A percentile compares a stretch with the other conserved stretches of the same genome.
These are phyloP conservation scores for Pythium folliculosum DNA, from an alignment of 352 stramenopile species.

Conservation along the genomic window DNA sequence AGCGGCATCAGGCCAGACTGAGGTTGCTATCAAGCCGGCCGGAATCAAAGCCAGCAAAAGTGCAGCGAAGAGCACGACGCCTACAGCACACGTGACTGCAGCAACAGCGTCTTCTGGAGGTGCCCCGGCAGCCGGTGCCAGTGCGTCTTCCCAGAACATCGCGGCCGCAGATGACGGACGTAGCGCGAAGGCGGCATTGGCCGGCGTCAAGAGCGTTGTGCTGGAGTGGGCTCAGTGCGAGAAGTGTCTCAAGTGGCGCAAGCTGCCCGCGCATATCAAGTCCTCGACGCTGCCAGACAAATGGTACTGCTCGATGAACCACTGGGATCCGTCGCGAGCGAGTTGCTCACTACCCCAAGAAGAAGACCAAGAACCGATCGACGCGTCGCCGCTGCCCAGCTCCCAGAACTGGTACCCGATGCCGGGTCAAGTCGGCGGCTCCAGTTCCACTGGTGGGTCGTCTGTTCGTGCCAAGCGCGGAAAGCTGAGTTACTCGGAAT, in stretches of 20 bases:
- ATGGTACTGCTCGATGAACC: constrained; percentile 97
- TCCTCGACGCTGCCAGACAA: constrained; percentile 92
- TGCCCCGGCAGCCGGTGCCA: background rate
- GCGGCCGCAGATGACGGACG: constrained; percentile 3
- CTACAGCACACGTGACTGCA: constrained; percentile 12
- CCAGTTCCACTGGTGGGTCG: constrained; percentile 12
- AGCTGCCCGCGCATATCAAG: constrained; percentile 91
- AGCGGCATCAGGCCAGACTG: background rate
- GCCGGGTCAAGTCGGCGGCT: constrained; percentile 41
- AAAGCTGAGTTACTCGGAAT: constrained; percentile 82
- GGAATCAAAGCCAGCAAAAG: constrained; percentile 21
- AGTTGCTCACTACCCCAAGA: constrained; percentile 77
- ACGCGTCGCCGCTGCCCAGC: constrained; percentile 42
- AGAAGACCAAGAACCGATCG: constrained; percentile 71
- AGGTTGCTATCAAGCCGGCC: background rate
- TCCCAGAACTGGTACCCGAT: constrained; percentile 65
- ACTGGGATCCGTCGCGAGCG: constrained; percentile 86
- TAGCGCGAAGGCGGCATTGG: constrained; percentile 4
- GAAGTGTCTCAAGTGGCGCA: constrained; percentile 96
- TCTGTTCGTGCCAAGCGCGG: constrained; percentile 40
- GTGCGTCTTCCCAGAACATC: background rate
- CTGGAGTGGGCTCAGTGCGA: constrained; percentile 97
- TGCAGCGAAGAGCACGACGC: constrained; percentile 20
- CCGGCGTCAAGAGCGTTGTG: constrained; percentile 70
- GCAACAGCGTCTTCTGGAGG: background rate